A percentile compares a stretch with the other conserved stretches of the same genome.
These are phyloP conservation scores for Chrysanthemum lavandulifolium DNA, from an alignment of 129 eudicot genomes.

Conservation along the genomic window DNA sequence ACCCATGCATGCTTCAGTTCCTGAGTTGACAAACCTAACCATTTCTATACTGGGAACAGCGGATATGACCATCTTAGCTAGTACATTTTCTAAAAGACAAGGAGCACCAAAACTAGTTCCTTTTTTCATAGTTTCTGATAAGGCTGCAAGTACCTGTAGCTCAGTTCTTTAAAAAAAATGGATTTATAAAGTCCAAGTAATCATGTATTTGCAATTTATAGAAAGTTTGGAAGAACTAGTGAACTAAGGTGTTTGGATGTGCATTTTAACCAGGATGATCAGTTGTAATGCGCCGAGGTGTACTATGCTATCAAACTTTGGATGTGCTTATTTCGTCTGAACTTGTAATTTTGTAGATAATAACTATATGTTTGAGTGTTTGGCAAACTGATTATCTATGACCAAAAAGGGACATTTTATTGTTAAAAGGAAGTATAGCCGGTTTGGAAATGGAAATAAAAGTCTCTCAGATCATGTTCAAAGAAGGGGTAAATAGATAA, in stretches of 20 bases:
- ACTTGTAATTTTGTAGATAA: too few relatives aligned
- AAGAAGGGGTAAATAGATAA: too few relatives aligned
- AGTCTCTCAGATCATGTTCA: too few relatives aligned
- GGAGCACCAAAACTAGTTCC: conserved; percentile 99
- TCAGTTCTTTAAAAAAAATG: background rate
- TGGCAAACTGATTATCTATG: too few relatives aligned
- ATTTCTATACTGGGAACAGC: conserved; percentile 96
- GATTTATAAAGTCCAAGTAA: background rate
- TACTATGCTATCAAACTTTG: too few relatives aligned
- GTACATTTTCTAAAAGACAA: conserved; percentile 79
- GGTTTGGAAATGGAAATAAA: too few relatives aligned
- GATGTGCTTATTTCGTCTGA: too few relatives aligned
- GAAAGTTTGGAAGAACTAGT: background rate
- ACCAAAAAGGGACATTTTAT: too few relatives aligned
- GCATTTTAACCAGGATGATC: background rate
- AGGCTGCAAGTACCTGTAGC: conserved; percentile 84
- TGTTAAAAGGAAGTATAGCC: too few relatives aligned
- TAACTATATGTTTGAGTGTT: too few relatives aligned
- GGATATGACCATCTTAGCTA: conserved; percentile 82
- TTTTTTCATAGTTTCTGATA: conserved; percentile 96
- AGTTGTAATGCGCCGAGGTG: too few relatives aligned
- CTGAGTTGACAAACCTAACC: conserved; percentile 96
- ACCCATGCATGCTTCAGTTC: conserved; percentile 99
- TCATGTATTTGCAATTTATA: background rate
- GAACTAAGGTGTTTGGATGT: background rate